Base-by-base conservation (phyloP, 768 basidiomycete species). In the Calocybe cyanea region DNA sequence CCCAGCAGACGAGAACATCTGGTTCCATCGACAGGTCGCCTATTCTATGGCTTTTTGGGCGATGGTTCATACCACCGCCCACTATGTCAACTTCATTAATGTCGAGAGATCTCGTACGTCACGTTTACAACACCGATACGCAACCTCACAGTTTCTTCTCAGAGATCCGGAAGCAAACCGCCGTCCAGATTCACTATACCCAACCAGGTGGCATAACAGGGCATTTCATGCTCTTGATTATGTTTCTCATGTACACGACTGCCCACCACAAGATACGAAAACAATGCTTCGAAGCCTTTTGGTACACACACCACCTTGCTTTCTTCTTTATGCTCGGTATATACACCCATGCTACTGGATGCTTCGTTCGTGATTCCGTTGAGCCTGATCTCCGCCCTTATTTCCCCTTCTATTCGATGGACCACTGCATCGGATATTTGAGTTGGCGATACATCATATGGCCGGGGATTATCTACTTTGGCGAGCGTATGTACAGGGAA, bases 21-120 rank as follows among this genome's bases (percentile, higher is more conserved):
- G 92, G 93, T 92, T 88, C 75, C 92, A 96, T 65, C 75, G 91
- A 46, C 92, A 94, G 60, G 88, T 95, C 35, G 93, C 93, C 14
- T 97, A 96, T 64, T 88, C 87, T 6, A 83, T 94, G 80, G 85
- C 90, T 2, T 93, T 95, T 70, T 94, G 87, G 85, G 69, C 87
- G 7, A 85, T 91, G 77, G 85, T 95, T 0, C 93, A 97, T 66
- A 87, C 88, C 4, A 94, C 92, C 4, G 87, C 91, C 7, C 93
- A 95, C 67, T 95, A 92, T 57, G 83, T 91, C 68, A 94, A 93
- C 66, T 93, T 92, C 61, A 80, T 92, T 70, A 92, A 90, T 51
- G 85, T 97, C 59, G 92, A 95, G 63, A 78, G 78, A 45, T 83
- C 85, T 28, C 92, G 89, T 91, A 65, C 48, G 87, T 72, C 23